These are phyloP conservation scores for Inosperma sp. DNA, from an alignment of 768 basidiomycete species.

Conservation along the genomic window DNA sequence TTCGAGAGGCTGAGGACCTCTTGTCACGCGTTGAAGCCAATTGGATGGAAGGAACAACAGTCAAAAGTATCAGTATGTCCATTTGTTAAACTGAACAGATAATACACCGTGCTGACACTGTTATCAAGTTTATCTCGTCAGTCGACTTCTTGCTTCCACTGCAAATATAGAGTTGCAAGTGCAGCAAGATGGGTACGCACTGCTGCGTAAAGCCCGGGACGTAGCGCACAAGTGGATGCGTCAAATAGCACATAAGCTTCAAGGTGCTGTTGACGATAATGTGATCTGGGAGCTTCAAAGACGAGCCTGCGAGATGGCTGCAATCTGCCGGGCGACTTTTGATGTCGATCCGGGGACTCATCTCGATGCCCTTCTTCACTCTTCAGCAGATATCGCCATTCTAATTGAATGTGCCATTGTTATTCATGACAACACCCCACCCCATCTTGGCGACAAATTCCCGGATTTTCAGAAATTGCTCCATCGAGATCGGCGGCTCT, in stretches of 20 bases:
- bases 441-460: constrained; percentile 2
- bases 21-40: constrained; percentile 35
- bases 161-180: constrained; percentile 12
- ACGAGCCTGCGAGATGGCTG: constrained; percentile 34
- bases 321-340: constrained; percentile 37
- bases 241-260: constrained; percentile 27
- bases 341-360: constrained; percentile 27
- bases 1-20: constrained; percentile 33
- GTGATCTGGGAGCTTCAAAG: constrained; percentile 16
- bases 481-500: constrained; percentile 30
- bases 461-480: constrained; percentile 21
- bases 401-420: constrained; percentile 31
- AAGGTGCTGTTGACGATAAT: constrained; percentile 13
- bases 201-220: constrained; percentile 31
- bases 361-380: constrained; percentile 18
- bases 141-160: constrained; percentile 33
- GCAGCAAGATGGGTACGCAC: constrained; percentile 10
- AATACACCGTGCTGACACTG: constrained; percentile 16
- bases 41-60: constrained; percentile 31
- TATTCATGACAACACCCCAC: constrained; percentile 29
- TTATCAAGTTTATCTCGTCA: constrained; percentile 32
- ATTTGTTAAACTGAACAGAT: neutral
- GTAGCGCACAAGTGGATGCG: constrained; percentile 35
- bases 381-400: constrained; percentile 22
- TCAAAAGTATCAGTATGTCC: constrained; percentile 18